Percentiles rank a stretch among this genome's conserved stretches.
Conservation (phyloP, 1,139 yeast species). For the Debaryomyces sp. region DNA sequence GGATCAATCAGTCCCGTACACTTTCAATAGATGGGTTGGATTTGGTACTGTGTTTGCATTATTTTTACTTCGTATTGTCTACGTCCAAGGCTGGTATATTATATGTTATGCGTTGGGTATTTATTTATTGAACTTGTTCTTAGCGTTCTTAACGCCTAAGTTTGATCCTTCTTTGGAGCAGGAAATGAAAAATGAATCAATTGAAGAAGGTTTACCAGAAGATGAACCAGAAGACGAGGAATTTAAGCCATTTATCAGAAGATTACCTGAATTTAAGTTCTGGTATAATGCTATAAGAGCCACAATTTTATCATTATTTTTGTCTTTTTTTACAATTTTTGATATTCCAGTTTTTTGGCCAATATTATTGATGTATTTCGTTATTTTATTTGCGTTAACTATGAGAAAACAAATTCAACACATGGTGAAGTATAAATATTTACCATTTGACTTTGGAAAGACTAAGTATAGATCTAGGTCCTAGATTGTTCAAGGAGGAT, state of each 20-base stretch:
- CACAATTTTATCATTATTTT: conserved; percentile 58
- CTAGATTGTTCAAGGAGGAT: not conserved
- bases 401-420: conserved; percentile 98
- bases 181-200: conserved; percentile 76
- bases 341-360: conserved; percentile 99
- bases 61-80: conserved; percentile 71
- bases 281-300: conserved; percentile 89
- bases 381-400: conserved; percentile 78
- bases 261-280: conserved; percentile 92
- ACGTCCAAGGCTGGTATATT: conserved; percentile 93
- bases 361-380: conserved; percentile 82
- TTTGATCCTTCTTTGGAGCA: conserved; percentile 95
- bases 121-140: conserved; percentile 79
- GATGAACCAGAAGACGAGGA: conserved; percentile 47
- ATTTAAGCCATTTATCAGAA: conserved; percentile 83
- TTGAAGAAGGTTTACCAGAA: conserved; percentile 70
- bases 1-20: conserved; percentile 82
- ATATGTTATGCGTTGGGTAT: conserved; percentile 91
- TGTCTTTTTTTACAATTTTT: conserved; percentile 66
- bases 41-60: conserved; percentile 59
- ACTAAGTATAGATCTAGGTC: conserved; percentile 52
- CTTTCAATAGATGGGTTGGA: conserved; percentile 74
- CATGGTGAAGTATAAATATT: conserved; percentile 89
- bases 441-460: conserved; percentile 94
- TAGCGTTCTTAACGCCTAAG: conserved; percentile 92